A percentile compares a stretch with the other conserved stretches of the same genome.
Conservation (phyloP, 2,329 filamentous ascomycete species). For the Aspergillus carbonarius region DNA sequence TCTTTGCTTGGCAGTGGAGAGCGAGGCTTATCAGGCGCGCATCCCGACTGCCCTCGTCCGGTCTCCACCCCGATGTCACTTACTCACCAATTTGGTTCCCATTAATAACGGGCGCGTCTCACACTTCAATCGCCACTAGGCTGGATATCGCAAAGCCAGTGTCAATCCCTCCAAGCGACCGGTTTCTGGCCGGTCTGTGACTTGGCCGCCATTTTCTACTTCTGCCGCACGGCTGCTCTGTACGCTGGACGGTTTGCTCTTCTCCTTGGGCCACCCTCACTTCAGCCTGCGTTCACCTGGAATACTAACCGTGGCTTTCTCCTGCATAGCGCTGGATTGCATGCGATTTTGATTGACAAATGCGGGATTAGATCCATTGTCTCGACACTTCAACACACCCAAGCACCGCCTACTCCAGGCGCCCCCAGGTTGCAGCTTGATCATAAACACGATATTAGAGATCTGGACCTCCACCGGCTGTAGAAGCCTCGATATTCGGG, state of each 20-base stretch:
- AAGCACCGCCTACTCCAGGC: neutral
- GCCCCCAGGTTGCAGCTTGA: neutral
- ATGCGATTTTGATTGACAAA: neutral
- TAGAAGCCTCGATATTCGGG: neutral
- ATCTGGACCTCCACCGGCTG: neutral
- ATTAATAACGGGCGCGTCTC: neutral
- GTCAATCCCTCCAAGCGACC: neutral
- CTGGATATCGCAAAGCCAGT: neutral
- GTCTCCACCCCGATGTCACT: neutral
- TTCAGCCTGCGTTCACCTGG: neutral
- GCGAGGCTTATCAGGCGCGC: neutral
- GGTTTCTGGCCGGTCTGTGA: neutral
- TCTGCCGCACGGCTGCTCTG: too few species aligned
- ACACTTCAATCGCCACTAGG: neutral
- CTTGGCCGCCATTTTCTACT: too few species aligned
- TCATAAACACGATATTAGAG: neutral
- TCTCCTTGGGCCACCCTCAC: neutral
- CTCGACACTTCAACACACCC: neutral
- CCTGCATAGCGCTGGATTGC: neutral
- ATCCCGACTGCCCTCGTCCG: neutral
- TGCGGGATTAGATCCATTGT: neutral
- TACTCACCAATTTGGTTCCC: neutral
- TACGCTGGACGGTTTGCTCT: neutral
- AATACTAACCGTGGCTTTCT: neutral
- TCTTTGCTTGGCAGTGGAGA: neutral